Percentiles rank a stretch among this genome's conserved stretches.
These are phyloP conservation scores for Coffea canephora DNA, from an alignment of 257 asterid species.

Conservation along the genomic window DNA sequence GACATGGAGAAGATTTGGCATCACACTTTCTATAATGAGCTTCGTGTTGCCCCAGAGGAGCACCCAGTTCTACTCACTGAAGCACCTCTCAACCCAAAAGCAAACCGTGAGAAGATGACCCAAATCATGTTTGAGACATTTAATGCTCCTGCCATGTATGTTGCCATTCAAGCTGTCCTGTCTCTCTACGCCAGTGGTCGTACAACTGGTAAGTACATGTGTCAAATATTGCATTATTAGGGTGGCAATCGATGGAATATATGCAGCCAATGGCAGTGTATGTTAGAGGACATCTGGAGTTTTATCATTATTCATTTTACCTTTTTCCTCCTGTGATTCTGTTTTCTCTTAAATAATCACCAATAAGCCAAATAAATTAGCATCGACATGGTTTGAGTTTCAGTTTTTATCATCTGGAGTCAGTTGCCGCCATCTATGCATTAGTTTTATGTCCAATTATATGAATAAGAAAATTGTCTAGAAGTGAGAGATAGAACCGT, in stretches of 20 bases:
- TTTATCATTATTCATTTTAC: neutral
- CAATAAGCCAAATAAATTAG: neutral
- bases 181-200: conserved; percentile 44
- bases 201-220: conserved; percentile 31
- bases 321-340: neutral
- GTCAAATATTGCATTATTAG: neutral
- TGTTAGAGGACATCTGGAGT: neutral
- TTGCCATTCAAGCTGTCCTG: conserved; percentile 38
- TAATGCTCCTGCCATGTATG: conserved; percentile 38
- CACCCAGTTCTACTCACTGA: conserved; percentile 39
- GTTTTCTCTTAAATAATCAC: neutral
- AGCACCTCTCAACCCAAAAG: conserved; percentile 43
- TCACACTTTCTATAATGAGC: conserved; percentile 24
- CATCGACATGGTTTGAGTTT: neutral
- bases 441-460: neutral
- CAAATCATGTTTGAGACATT: conserved; percentile 41
- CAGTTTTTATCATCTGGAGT: neutral
- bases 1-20: conserved; percentile 43
- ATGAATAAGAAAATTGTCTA: neutral
- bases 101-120: conserved; percentile 43
- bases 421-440: neutral
- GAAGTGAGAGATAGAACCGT: neutral
- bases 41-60: conserved; percentile 39
- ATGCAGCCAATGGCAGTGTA: neutral
- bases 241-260: neutral